Evolutionary conservation across 192 early-diverging fungal genomes (phyloP), one percentile per base, ranked within the genome.

Genomic region (Coemansia sp.): DNA sequence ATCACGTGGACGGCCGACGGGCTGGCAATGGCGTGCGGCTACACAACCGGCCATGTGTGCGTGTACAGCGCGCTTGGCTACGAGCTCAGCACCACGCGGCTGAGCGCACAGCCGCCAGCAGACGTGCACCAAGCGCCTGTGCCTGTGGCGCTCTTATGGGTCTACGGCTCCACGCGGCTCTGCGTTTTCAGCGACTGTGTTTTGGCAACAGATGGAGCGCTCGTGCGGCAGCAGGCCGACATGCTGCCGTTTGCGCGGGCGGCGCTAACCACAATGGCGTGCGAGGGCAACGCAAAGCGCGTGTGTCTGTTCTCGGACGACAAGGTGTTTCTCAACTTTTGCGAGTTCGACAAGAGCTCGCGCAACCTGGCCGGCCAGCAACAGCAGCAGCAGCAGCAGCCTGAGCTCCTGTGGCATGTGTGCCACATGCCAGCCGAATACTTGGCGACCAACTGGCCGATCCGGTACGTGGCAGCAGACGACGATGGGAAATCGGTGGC

Each of bases 401-500:
- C 70, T 2, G 76, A 63, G 53, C 62, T 78, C 33, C 68, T 57
- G 51, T 82, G 79, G 79, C 71, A 69, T 21, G 72, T 63, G 24
- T 64, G 64, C 30, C 79, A 82, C 49, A 61, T 77, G 7, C 75
- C 79, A 23, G 24, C 57, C 8, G 64, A 57, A n/a, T 82, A 82
- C 60, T 48, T 73, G 14, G 59, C 51, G 30, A 51, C 14, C 49
- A 65, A 72, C 34, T 76, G 75, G 75, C 79, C 79, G 33, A 44
- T 77, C 16, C 63, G 75, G 85, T 90, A 89, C 65, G 86, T 88
- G 12, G 84, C 91, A 9, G 83, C 89, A 23, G 90, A 89, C 58
- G 72, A 78, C 9, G 89, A 88, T 30, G 93, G 93, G 12, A 81
- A 83, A 21, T 91, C 86, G 64, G 77, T 96, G 34, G 96, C 94